Evolutionary conservation across 2,329 filamentous ascomycete species (phyloP).

Genomic region (Phyllosticta citribraziliensis): DNA sequence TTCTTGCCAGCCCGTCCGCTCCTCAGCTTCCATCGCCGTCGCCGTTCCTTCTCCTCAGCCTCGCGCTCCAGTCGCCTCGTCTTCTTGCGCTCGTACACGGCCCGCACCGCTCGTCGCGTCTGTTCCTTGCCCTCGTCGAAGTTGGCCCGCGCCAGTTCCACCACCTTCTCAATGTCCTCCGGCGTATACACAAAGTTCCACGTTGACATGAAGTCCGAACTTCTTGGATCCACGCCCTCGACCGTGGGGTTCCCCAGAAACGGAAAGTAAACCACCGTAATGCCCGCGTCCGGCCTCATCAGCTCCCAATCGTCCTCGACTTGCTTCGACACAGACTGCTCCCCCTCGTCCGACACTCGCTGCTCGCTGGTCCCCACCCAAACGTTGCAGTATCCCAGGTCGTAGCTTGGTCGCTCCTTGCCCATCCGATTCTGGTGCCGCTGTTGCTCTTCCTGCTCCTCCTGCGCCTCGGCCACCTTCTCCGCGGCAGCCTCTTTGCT

Average conservation of each 20-base stretch:
- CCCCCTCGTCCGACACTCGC: conserved; percentile 45
- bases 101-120: conserved; percentile 67
- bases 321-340: conserved; percentile 44
- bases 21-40: conserved; percentile 31
- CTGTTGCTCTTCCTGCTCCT: conserved; percentile 22
- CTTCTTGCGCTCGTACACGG: conserved; percentile 90
- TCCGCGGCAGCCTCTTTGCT: conserved; percentile 50
- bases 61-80: conserved; percentile 49
- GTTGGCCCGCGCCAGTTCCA: conserved; percentile 74
- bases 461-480: conserved; percentile 52
- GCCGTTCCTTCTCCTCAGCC: conserved; percentile 27
- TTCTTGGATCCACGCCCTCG: conserved; percentile 70
- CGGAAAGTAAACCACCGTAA: conserved; percentile 84
- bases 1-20: conserved; percentile 44
- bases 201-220: conserved; percentile 79
- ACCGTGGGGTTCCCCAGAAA: conserved; percentile 75
- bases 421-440: not conserved
- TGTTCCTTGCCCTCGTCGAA: conserved; percentile 73
- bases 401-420: not conserved
- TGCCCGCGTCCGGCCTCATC: conserved; percentile 68
- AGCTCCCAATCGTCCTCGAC: conserved; percentile 56
- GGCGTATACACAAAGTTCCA: conserved; percentile 98
- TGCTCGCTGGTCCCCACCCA: conserved; percentile 87
- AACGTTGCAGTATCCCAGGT: conserved; percentile 83
- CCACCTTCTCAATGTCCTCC: conserved; percentile 77